Base-by-base conservation (phyloP, 441 rosid genomes). In the Mallotus japonicus region DNA sequence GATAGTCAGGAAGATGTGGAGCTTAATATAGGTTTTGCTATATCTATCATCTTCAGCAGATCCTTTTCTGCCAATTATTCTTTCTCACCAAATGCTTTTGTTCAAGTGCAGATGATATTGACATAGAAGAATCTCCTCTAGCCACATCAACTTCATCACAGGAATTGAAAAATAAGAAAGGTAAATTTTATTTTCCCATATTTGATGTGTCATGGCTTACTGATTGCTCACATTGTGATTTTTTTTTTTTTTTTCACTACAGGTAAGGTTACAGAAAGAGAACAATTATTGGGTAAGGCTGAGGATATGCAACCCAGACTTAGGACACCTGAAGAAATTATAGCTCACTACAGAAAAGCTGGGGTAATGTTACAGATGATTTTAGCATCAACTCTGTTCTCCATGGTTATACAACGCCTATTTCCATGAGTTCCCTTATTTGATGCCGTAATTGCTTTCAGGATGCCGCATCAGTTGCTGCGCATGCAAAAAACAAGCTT, bases 391-490 rank as follows among this genome's bases (percentile, higher is more conserved):
- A 51, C 67, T 74, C 22, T 69, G 50, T 59, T 58, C 57, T 62
- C 67, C 47, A 7, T 12, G 8, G 50, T 54, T 37, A 37, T 37
- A 37, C 40, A 40, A 65, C 69, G 49, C 34, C 47, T 56, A 5
- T 50, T 46, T 73, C 19, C 74, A 65, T 69, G 22, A 66, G 60
- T 54, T 58, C 40, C 42, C 44, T 56, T 14, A 40, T 64, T 50
- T 63, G 51, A 55, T 59, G 22, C 72, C 56, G 42, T 65, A 53
- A 62, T 72, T 67, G 67, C 42, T 75, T 79, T 67, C 83, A 90
- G 91, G 89, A 88, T 69, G 86, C 85, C 66, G 74, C 91, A 16
- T 83, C 92, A n/a, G 86, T 66, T 46, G 95, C 92, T 75, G 78
- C 82, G 5, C 79, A 84, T 50, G 91, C 95, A 11, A 83, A 82